A percentile compares a stretch with the other conserved stretches of the same genome.
phyloP scores from a whole-genome alignment of 2,329 filamentous ascomycete genomes.

The Fusarium sp. region DNA sequence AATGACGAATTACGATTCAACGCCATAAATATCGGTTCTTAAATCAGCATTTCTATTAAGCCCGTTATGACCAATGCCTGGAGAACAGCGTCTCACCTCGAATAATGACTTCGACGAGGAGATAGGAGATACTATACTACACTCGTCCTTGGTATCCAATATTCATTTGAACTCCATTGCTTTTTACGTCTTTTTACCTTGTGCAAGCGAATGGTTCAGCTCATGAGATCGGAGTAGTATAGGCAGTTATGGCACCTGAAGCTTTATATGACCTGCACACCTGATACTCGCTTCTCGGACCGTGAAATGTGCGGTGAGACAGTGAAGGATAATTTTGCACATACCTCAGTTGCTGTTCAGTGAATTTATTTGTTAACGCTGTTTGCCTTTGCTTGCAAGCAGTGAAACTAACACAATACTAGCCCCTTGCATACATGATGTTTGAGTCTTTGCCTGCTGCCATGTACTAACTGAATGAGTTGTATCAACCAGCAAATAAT shows the following conservation, averaged over 20 bases:
- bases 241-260: not conserved
- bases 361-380: not conserved
- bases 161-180: not conserved
- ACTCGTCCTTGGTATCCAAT: not conserved
- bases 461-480: constrained; percentile 12
- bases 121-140: not conserved
- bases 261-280: not conserved
- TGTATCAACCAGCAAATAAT: not conserved
- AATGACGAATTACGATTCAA: constrained; percentile 18
- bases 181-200: constrained; percentile 9
- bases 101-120: constrained; percentile 7
- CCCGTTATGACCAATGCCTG: constrained; percentile 13
- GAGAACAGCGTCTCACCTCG: constrained; percentile 28
- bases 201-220: not conserved
- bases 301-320: not conserved
- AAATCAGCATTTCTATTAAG: constrained; percentile 5
- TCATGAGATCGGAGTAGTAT: not conserved
- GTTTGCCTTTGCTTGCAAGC: not conserved
- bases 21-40: constrained; percentile 20
- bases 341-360: not conserved
- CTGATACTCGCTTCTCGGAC: not conserved
- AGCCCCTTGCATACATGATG: constrained; percentile 26
- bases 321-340: not conserved
- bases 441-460: constrained; percentile 25
- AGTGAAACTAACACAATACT: constrained; percentile 4